Conservation (phyloP, 805 yeast species). For the Brettanomyces bruxellensis region DNA sequence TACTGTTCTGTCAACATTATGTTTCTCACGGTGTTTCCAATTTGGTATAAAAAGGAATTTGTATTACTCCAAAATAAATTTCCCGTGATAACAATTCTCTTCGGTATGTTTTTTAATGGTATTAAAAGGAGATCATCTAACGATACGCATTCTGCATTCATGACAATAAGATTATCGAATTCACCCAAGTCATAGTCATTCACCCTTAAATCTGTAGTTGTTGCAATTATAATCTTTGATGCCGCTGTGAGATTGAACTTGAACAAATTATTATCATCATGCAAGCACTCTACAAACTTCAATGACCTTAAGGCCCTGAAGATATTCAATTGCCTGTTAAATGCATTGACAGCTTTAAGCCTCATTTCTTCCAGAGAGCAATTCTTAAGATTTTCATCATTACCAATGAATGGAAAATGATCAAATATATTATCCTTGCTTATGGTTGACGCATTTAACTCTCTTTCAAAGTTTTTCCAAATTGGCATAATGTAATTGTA, state of each 20-base stretch:
- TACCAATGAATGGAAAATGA: no score
- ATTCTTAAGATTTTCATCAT: no score
- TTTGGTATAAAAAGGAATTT: conserved; percentile 3
- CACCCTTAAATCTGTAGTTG: conserved; percentile 4
- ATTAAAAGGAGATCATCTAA: conserved; percentile 19
- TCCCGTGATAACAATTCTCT: conserved; percentile 28
- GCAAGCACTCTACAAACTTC: conserved; percentile 1
- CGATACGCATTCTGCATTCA: conserved; percentile 26
- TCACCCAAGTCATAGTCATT: neutral
- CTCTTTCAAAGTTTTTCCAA: conserved; percentile 18
- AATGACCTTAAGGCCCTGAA: conserved; percentile 6
- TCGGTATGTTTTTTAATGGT: conserved; percentile 3
- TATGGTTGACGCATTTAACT: conserved; percentile 13
- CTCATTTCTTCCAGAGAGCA: neutral
- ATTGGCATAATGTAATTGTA: conserved; percentile 13
- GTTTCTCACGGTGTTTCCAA: neutral
- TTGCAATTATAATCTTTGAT: conserved; percentile 2
- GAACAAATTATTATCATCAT: neutral
- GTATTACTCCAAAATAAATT: conserved; percentile 11
- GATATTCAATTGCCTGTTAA: conserved; percentile 1
- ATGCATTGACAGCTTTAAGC: neutral
- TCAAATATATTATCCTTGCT: conserved; percentile 10
- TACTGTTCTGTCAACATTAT: conserved; percentile 2
- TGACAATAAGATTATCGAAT: conserved; percentile 21
- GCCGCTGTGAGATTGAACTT: neutral